phyloP scores from a whole-genome alignment of 345 rosid genomes.

The Populus deltoides region DNA sequence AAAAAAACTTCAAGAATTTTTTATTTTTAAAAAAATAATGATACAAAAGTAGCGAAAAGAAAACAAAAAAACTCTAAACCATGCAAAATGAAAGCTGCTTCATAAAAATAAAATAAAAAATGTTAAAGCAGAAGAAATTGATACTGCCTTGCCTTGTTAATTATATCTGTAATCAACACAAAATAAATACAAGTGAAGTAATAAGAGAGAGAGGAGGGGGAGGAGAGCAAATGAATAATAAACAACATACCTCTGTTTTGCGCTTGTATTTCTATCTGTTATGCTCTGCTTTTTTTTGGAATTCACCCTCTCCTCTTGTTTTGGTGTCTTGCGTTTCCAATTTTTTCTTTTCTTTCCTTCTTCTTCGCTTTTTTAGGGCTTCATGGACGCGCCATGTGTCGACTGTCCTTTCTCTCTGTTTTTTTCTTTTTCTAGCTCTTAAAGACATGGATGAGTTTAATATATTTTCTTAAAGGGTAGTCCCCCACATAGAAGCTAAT shows the following conservation, averaged over 20 bases:
- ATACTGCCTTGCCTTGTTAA: too few species aligned
- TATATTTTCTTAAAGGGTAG: background rate
- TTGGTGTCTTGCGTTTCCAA: constrained; percentile 8
- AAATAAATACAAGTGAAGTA: too few species aligned
- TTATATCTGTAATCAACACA: too few species aligned
- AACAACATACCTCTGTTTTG: background rate
- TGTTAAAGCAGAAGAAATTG: background rate
- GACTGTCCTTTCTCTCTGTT: background rate
- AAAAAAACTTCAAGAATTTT: background rate
- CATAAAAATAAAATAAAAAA: background rate
- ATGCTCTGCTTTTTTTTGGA: background rate
- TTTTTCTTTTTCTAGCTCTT: constrained; percentile 17
- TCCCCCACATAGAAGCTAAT: background rate
- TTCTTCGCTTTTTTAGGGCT: constrained; percentile 19
- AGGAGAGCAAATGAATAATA: background rate
- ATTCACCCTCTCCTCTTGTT: background rate
- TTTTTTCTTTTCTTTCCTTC: constrained; percentile 7
- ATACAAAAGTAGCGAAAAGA: background rate
- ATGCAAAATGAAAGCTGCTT: background rate
- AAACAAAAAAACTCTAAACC: background rate
- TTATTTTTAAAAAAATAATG: background rate
- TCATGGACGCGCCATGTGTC: constrained; percentile 47
- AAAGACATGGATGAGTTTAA: constrained; percentile 20
- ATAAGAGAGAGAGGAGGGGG: background rate
- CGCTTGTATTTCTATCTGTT: background rate